A percentile compares a stretch with the other conserved stretches of the same genome.
Conservation (phyloP, 495 filamentous ascomycete genomes). For the Aspergillus incahuasiensis region DNA sequence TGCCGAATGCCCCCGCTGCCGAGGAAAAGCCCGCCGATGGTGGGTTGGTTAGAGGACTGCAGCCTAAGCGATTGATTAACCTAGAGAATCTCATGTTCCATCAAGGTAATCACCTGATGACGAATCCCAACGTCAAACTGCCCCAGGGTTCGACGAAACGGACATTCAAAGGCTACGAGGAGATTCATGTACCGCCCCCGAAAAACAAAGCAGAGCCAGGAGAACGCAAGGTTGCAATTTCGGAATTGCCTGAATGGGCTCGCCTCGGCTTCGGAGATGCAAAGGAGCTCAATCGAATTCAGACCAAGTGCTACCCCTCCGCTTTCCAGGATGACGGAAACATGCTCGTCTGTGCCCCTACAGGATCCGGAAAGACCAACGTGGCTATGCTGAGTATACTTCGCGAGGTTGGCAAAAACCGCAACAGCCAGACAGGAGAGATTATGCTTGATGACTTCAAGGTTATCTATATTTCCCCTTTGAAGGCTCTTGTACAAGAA, state of each 20-base stretch:
- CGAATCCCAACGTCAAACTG: slow-evolving; percentile 91
- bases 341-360: slow-evolving; percentile 95
- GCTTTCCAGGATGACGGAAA: slow-evolving; percentile 96
- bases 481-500: slow-evolving; percentile 95
- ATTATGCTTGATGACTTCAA: slow-evolving; percentile 96
- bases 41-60: slow-evolving; percentile 75
- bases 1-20: slow-evolving; percentile 54
- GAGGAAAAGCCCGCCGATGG: slow-evolving; percentile 54
- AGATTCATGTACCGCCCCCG: slow-evolving; percentile 92
- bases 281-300: slow-evolving; percentile 86
- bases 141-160: slow-evolving; percentile 92
- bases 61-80: slow-evolving; percentile 83
- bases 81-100: slow-evolving; percentile 95
- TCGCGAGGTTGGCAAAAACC: slow-evolving; percentile 93
- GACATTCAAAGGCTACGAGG: slow-evolving; percentile 95
- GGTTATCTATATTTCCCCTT: slow-evolving; percentile 87
- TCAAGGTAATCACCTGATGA: slow-evolving; percentile 98
- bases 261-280: slow-evolving; percentile 75
- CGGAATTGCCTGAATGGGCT: slow-evolving; percentile 90
- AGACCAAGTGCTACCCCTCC: slow-evolving; percentile 84
- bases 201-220: slow-evolving; percentile 75
- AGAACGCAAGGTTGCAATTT: slow-evolving; percentile 74
- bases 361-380: slow-evolving; percentile 97
- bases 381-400: slow-evolving; percentile 97
- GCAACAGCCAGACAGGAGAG: slow-evolving; percentile 78